Percentiles rank a stretch among this genome's conserved stretches.
phyloP scores from a whole-genome alignment of 805 yeast species.

The Diddensiella santjacobensis region DNA sequence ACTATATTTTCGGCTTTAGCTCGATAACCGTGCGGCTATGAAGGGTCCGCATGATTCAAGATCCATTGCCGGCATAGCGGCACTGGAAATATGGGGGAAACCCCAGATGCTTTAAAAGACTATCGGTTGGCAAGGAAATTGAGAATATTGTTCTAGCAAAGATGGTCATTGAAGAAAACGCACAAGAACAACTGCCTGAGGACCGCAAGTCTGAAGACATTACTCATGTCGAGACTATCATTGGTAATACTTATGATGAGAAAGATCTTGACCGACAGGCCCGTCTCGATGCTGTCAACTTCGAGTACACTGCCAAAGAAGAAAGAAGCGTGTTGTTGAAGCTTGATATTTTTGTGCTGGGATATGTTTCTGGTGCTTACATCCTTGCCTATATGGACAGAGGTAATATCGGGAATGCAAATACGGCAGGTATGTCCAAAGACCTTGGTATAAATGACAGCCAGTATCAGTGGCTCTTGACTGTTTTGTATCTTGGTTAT shows the following conservation, averaged over 20 bases:
- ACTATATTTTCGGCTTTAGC: neutral
- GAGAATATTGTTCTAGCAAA: too few relatives aligned
- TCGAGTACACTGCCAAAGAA: conserved; percentile 10
- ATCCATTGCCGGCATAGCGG: neutral
- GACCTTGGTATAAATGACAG: conserved; percentile 40
- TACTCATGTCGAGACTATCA: conserved; percentile 3
- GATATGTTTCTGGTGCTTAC: conserved; percentile 27
- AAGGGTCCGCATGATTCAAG: neutral
- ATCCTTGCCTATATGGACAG: conserved; percentile 48
- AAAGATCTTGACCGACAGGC: neutral
- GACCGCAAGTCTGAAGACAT: neutral
- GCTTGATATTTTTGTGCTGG: conserved; percentile 6
- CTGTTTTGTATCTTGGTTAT: conserved; percentile 46
- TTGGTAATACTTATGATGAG: neutral
- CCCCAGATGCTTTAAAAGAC: neutral
- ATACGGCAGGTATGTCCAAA: conserved; percentile 47
- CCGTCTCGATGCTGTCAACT: conserved; percentile 4
- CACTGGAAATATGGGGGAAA: neutral
- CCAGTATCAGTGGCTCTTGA: conserved; percentile 43
- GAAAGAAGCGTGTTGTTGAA: conserved; percentile 2
- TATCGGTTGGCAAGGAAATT: too few relatives aligned
- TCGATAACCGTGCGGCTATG: neutral
- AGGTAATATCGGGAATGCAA: conserved; percentile 51
- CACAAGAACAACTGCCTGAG: neutral
- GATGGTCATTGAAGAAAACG: neutral